Evolutionary conservation across 1,284 basidiomycete genomes (phyloP).

Genomic region (Grifola frondosa): DNA sequence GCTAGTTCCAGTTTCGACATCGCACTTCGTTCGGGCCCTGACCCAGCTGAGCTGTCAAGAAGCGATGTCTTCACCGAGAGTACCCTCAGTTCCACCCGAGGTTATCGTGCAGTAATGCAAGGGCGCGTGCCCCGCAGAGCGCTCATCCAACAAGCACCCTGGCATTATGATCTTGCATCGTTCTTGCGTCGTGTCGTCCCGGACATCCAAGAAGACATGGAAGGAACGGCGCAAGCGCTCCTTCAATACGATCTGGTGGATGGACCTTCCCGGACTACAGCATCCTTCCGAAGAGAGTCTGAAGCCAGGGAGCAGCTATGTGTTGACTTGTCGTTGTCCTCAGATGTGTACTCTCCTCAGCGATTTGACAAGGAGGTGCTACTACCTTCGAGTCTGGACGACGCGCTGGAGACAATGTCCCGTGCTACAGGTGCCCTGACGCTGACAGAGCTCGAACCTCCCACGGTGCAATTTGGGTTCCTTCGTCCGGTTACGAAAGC

Average conservation of each 20-base stretch:
- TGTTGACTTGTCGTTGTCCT: constrained; percentile 61
- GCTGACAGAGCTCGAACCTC: constrained; percentile 47
- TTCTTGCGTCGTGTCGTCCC: constrained; percentile 44
- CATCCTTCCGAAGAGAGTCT: constrained; percentile 46
- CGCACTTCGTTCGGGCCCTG: constrained; percentile 50
- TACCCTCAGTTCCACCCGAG: constrained; percentile 47
- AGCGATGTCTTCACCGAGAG: constrained; percentile 58
- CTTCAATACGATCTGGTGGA: constrained; percentile 41
- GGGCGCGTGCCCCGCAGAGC: constrained; percentile 43
- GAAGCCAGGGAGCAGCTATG: constrained; percentile 60
- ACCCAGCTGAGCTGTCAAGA: constrained; percentile 41
- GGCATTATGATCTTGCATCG: constrained; percentile 51
- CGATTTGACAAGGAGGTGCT: constrained; percentile 34
- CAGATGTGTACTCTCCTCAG: constrained; percentile 52
- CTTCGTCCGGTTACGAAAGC: constrained; percentile 46
- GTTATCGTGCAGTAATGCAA: constrained; percentile 50
- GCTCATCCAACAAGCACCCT: constrained; percentile 44
- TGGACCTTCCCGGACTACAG: constrained; percentile 37
- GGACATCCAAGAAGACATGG: constrained; percentile 35
- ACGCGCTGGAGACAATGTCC: constrained; percentile 48
- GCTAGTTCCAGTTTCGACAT: constrained; percentile 55
- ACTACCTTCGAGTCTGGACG: constrained; percentile 21
- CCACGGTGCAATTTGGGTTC: constrained; percentile 59
- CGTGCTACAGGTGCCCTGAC: constrained; percentile 52
- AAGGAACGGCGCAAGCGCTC: constrained; percentile 38